A percentile compares a stretch with the other conserved stretches of the same genome.
Conservation (phyloP, 1,284 basidiomycete genomes). For the Xerocomus cyaneibrunnescens region DNA sequence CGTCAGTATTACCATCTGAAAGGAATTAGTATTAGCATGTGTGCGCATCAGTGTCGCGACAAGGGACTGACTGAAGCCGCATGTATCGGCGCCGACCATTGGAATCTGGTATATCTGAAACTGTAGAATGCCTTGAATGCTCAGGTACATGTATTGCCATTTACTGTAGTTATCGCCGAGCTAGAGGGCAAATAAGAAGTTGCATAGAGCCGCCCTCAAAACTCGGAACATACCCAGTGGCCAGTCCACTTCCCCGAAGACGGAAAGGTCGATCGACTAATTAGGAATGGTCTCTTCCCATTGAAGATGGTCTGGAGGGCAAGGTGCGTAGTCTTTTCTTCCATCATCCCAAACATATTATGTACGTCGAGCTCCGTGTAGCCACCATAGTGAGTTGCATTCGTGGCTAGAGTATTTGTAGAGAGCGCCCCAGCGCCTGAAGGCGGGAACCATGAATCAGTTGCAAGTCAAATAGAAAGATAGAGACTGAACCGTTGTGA, state of each 20-base stretch:
- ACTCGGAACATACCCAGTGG: slow-evolving; percentile 46
- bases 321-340: slow-evolving; percentile 38
- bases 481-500: slow-evolving; percentile 54
- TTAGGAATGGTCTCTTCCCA: slow-evolving; percentile 44
- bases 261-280: slow-evolving; percentile 51
- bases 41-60: background rate
- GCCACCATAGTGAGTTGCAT: slow-evolving; percentile 42
- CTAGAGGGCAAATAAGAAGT: slow-evolving; percentile 32
- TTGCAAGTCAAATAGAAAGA: background rate
- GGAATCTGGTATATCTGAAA: slow-evolving; percentile 78
- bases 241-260: slow-evolving; percentile 64
- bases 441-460: background rate
- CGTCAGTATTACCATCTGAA: slow-evolving; percentile 67
- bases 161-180: slow-evolving; percentile 70
- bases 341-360: slow-evolving; percentile 45
- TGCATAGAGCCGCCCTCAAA: background rate
- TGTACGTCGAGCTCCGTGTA: slow-evolving; percentile 42
- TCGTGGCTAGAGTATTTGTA: slow-evolving; percentile 35
- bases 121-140: slow-evolving; percentile 67
- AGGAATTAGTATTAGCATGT: slow-evolving; percentile 4
- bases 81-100: slow-evolving; percentile 75
- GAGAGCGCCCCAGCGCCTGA: slow-evolving; percentile 31
- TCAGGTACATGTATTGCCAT: slow-evolving; percentile 62
- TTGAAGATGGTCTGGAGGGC: slow-evolving; percentile 35
- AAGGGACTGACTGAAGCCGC: slow-evolving; percentile 53